These are phyloP conservation scores for Ceratorhiza oryzae-sativae DNA, from an alignment of 1,284 basidiomycete species.

Conservation along the genomic window DNA sequence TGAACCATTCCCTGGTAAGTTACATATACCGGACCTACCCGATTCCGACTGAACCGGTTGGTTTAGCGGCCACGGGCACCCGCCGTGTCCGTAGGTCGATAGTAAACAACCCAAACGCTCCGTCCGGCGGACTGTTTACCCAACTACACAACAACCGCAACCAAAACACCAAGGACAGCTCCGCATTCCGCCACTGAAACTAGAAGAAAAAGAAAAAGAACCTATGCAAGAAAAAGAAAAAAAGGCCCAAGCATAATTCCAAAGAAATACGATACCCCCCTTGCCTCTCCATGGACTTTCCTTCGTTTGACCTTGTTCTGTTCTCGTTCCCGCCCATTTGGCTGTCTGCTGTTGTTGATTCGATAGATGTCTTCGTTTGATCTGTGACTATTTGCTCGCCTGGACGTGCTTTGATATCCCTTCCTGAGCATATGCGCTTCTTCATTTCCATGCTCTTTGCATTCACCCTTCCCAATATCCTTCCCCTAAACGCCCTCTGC, in stretches of 20 bases:
- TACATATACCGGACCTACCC: background rate
- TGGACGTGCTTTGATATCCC: background rate
- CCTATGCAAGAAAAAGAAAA: too few species aligned
- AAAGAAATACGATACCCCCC: too few species aligned
- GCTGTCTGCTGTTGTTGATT: too few species aligned
- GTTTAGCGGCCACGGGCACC: background rate
- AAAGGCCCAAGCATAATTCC: too few species aligned
- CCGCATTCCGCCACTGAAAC: too few species aligned
- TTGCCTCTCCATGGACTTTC: too few species aligned
- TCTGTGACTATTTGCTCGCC: background rate
- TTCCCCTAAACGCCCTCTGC: background rate
- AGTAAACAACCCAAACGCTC: background rate
- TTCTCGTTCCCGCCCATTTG: too few species aligned
- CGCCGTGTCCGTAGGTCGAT: conserved; percentile 7
- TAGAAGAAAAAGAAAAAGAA: too few species aligned
- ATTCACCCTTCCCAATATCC: background rate
- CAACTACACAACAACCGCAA: conserved; percentile 19
- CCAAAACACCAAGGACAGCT: too few species aligned
- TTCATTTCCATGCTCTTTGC: background rate
- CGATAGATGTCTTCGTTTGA: background rate
- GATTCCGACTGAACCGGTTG: background rate
- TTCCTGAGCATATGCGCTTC: background rate
- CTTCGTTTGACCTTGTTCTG: too few species aligned
- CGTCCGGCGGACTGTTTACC: conserved; percentile 11
- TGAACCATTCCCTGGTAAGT: conserved; percentile 81